phyloP scores from a whole-genome alignment of 139 green algal genomes.

The Chlamydomonas incerta region DNA sequence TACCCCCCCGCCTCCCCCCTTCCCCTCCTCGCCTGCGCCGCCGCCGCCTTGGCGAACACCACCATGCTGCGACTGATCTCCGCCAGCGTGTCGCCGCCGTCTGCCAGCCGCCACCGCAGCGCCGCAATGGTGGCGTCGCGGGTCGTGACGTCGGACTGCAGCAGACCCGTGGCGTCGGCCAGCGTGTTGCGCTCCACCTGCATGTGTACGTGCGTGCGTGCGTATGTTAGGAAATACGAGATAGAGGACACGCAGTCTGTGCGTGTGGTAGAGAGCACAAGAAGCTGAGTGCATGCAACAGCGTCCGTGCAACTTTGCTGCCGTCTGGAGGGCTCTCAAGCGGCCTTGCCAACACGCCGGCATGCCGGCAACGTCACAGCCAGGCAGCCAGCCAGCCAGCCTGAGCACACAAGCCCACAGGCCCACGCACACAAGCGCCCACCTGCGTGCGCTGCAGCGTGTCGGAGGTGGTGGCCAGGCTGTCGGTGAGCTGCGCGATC shows the following conservation, averaged over 20 bases:
- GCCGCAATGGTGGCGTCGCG: background rate
- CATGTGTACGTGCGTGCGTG: too few species aligned
- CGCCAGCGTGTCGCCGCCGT: background rate
- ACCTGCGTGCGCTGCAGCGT: conserved; percentile 6
- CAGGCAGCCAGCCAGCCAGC: too few species aligned
- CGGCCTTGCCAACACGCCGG: too few species aligned
- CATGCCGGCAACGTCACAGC: too few species aligned
- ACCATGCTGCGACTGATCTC: conserved; percentile 25
- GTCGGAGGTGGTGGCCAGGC: background rate
- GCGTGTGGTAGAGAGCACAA: too few species aligned
- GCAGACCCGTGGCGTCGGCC: background rate
- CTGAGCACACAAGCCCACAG: too few species aligned
- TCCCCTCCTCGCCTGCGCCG: conserved; percentile 4
- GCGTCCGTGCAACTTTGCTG: too few species aligned
- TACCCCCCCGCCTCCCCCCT: background rate
- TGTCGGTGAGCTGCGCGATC: background rate
- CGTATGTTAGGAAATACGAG: too few species aligned
- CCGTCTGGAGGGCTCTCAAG: too few species aligned
- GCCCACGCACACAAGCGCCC: background rate
- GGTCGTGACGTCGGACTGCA: background rate
- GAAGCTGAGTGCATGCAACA: too few species aligned
- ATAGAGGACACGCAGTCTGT: too few species aligned
- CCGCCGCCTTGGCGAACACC: conserved; percentile 38
- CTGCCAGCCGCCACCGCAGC: background rate
- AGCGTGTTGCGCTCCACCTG: conserved; percentile 40